Evolutionary conservation across 2,329 filamentous ascomycete species (phyloP), one percentile per base, ranked within the genome.

Genomic region (Pseudogymnoascus sp.): DNA sequence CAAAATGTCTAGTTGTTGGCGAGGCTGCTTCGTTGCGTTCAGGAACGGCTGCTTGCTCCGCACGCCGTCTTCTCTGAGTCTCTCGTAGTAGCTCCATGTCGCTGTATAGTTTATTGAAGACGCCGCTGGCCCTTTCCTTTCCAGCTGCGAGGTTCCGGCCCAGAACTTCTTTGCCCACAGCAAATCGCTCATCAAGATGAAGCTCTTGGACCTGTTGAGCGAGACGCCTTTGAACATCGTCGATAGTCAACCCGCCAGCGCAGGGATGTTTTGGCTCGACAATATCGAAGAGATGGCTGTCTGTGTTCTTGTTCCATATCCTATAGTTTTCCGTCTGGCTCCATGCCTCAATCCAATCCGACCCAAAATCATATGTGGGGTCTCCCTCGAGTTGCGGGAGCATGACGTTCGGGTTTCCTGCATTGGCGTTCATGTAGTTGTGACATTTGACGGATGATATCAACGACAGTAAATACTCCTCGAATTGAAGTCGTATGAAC

Each of bases 401-500:
- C 62, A 87, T 79, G 50, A 81, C 80, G 67, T 83, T 86, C 5
- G 87, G 79, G 68, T 89, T 82, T 63, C 81, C 76, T 5, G 77
- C 75, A 66, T 85, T 77, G 64, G 77, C 76, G 17, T 76, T 74
- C 26, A 87, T 78, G 71, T 88, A 88, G 70, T 85, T 87, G 75
- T 92, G 92, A 73, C 96, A 97, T 74, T 97, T 97, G 68, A 93
- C 89, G 0, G 90, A 87, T 0, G 93, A 90, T 46, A 97, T 85
- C 66, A 99, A 82, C 0, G 92, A 91, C 23, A 97, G 83, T 5
- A 99, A 83, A 72, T 99, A 99, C 71, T 97, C 93, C 76, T 99
- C 95, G 67, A 99, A 99, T 71, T 97, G 93, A 42, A 97, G 85
- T 31, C 95, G 86, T 70, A 99, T 99, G 72, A 97, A 97, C 73